Conservation (phyloP, 352 stramenopile genomes). For the Pythium sp. region DNA sequence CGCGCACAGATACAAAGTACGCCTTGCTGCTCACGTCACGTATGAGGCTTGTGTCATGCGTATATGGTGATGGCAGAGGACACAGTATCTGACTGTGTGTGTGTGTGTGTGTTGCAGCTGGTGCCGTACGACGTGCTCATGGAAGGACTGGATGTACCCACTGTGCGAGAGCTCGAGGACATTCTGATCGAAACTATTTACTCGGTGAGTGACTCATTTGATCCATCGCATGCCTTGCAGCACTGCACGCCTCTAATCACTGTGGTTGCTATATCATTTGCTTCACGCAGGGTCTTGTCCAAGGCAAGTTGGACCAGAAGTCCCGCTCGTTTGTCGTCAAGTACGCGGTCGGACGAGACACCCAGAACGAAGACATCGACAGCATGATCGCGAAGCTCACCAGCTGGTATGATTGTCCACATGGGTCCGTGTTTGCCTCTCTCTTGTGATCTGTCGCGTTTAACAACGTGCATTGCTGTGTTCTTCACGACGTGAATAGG, state of each 20-base stretch:
- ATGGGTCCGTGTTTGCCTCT: not conserved
- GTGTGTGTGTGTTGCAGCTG: conserved; percentile 33
- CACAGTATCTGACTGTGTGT: not conserved
- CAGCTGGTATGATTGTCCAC: conserved; percentile 44
- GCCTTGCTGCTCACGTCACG: conserved; percentile 1
- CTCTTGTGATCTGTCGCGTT: not conserved
- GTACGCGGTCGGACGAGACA: conserved; percentile 88
- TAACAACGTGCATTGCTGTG: not conserved
- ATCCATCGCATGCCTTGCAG: not conserved
- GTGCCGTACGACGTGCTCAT: conserved; percentile 83
- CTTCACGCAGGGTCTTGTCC: conserved; percentile 65
- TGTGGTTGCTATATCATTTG: not conserved
- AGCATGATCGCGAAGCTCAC: conserved; percentile 87
- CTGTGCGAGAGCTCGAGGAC: conserved; percentile 89
- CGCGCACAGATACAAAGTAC: conserved; percentile 77
- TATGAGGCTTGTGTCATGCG: not conserved
- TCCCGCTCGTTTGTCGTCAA: conserved; percentile 78
- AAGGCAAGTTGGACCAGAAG: conserved; percentile 91
- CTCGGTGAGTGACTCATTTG: conserved; percentile 45
- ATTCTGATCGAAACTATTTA: conserved; percentile 93
- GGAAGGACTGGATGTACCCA: conserved; percentile 69
- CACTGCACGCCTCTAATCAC: not conserved
- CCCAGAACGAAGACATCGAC: conserved; percentile 79
- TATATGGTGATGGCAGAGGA: too few relatives aligned
- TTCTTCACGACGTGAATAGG: conserved; percentile 19